phyloP scores from a whole-genome alignment of 768 basidiomycete genomes.

The Rhodosporidiobolus odoratus region DNA sequence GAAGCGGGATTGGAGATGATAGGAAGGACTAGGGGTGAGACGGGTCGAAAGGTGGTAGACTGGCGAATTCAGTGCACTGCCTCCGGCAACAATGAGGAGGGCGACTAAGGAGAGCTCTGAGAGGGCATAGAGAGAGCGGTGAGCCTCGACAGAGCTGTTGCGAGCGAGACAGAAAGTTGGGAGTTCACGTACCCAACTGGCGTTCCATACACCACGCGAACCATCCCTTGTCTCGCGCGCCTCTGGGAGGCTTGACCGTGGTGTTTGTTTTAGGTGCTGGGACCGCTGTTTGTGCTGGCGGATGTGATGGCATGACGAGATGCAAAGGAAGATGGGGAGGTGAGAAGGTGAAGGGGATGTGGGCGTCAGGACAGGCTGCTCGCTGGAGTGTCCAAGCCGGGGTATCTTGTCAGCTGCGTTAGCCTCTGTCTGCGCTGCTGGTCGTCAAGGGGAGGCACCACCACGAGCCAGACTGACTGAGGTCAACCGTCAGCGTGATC shows the following conservation, averaged over 20 bases:
- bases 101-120: slow-evolving; percentile 17
- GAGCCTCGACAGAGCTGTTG: neutral
- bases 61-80: slow-evolving; percentile 63
- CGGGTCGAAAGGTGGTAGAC: slow-evolving; percentile 65
- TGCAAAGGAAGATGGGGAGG: neutral
- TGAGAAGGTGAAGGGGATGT: too few relatives aligned
- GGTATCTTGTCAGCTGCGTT: too few relatives aligned
- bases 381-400: neutral
- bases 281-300: neutral
- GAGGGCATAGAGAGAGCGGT: neutral
- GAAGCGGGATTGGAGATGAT: slow-evolving; percentile 15
- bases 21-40: slow-evolving; percentile 64
- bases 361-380: neutral
- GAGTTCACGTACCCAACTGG: slow-evolving; percentile 17
- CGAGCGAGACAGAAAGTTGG: neutral
- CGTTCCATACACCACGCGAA: slow-evolving; percentile 7
- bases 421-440: too few relatives aligned
- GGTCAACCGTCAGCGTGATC: too few relatives aligned
- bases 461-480: too few relatives aligned
- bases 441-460: too few relatives aligned
- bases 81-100: slow-evolving; percentile 50
- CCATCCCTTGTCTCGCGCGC: neutral
- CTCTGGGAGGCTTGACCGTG: neutral
- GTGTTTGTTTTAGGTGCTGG: neutral
- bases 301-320: neutral